Evolutionary conservation across 2,329 filamentous ascomycete species (phyloP).

Genomic region (Arthroderma uncinatum): DNA sequence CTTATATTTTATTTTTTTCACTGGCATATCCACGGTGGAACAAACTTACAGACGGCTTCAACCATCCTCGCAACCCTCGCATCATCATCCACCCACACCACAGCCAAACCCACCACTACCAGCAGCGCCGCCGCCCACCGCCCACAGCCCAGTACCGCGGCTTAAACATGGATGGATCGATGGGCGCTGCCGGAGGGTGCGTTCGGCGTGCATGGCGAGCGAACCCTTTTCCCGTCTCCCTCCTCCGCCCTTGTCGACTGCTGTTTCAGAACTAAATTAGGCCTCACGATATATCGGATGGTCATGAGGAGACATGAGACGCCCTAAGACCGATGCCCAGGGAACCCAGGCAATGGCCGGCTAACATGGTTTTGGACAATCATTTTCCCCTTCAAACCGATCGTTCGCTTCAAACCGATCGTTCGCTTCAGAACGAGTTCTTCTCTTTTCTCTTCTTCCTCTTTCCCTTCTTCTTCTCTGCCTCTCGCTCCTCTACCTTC

Average conservation of each 20-base stretch:
- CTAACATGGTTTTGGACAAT: constrained; percentile 1
- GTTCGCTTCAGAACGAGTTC: constrained; percentile 1
- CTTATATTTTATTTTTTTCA: background rate
- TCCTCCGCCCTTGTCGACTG: background rate
- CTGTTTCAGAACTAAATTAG: constrained; percentile 5
- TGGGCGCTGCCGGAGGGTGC: background rate
- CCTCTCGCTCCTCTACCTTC: background rate
- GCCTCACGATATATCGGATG: background rate
- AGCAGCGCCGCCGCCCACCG: background rate
- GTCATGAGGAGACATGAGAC: background rate
- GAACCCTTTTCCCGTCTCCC: background rate
- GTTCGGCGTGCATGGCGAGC: background rate
- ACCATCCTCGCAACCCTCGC: background rate
- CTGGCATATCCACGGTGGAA: background rate
- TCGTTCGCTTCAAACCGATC: background rate
- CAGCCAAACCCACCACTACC: background rate
- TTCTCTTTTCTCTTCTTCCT: constrained; percentile 2
- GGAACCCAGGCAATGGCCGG: background rate
- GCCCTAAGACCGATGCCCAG: background rate
- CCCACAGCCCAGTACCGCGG: background rate
- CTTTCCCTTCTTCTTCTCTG: background rate
- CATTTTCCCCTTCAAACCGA: constrained; percentile 6
- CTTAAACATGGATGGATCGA: constrained; percentile 2
- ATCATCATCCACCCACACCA: background rate
- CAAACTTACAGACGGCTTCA: background rate